Evolutionary conservation across 192 early-diverging fungal species (phyloP).

Genomic region (Umbelopsis vinacea): DNA sequence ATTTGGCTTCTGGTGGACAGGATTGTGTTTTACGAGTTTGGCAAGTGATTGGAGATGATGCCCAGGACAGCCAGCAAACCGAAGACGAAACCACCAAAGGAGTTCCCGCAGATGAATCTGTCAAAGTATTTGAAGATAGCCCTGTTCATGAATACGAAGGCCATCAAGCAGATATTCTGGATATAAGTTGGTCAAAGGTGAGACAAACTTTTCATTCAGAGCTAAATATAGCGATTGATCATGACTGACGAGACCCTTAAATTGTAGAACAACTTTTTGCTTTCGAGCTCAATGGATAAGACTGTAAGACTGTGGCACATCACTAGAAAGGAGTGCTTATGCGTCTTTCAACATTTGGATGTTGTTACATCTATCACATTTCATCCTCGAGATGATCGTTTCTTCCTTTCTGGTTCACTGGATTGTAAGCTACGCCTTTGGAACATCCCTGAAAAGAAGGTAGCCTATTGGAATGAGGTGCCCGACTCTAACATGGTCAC

Average conservation of each 20-base stretch:
- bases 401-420: constrained; percentile 80
- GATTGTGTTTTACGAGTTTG: constrained; percentile 73
- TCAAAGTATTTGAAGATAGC: constrained; percentile 60
- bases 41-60: constrained; percentile 40
- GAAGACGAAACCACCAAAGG: neutral
- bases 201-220: neutral
- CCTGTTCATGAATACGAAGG: constrained; percentile 78
- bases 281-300: constrained; percentile 82
- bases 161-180: constrained; percentile 74
- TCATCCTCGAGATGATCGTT: constrained; percentile 82
- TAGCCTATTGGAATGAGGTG: constrained; percentile 77
- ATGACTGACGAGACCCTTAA: neutral
- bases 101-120: constrained; percentile 25
- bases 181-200: constrained; percentile 73
- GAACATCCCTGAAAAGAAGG: constrained; percentile 79
- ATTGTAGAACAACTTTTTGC: constrained; percentile 70
- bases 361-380: constrained; percentile 81
- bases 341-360: constrained; percentile 78
- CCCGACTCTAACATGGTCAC: constrained; percentile 75
- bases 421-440: constrained; percentile 82
- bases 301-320: constrained; percentile 89
- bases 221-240: neutral
- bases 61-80: neutral
- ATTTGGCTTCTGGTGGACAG: constrained; percentile 83
- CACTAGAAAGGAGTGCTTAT: constrained; percentile 70